These are phyloP conservation scores for Hypseocharis bilobata DNA, from an alignment of 441 rosid genomes.

Conservation along the genomic window DNA sequence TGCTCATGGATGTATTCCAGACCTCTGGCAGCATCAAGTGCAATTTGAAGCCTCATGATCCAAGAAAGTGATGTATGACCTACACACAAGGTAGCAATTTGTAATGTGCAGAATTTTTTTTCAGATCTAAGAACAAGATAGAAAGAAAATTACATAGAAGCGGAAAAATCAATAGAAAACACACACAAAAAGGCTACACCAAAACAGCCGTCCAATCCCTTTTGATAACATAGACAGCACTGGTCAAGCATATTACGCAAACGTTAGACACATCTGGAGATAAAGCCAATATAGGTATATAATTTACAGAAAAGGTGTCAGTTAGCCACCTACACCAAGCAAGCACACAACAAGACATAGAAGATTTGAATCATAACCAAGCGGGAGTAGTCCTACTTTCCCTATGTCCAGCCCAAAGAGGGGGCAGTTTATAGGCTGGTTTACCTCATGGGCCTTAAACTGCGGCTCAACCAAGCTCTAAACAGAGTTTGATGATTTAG, in stretches of 20 bases:
- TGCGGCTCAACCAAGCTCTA: too few relatives aligned
- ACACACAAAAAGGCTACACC: too few relatives aligned
- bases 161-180: too few relatives aligned
- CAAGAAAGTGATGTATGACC: slow-evolving; percentile 82
- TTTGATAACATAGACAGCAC: slow-evolving; percentile 7
- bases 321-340: not conserved
- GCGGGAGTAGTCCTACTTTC: too few relatives aligned
- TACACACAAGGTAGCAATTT: slow-evolving; percentile 27
- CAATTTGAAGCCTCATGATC: slow-evolving; percentile 87
- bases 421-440: too few relatives aligned
- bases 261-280: not conserved
- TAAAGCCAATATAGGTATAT: not conserved
- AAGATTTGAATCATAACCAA: not conserved
- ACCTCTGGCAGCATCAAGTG: slow-evolving; percentile 87
- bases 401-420: too few relatives aligned
- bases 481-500: too few relatives aligned
- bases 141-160: too few relatives aligned
- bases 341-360: not conserved
- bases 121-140: too few relatives aligned
- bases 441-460: too few relatives aligned
- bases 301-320: not conserved
- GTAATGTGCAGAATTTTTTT: slow-evolving; percentile 10
- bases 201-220: too few relatives aligned
- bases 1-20: slow-evolving; percentile 93
- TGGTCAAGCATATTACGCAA: slow-evolving; percentile 1